Evolutionary conservation across 2,329 filamentous ascomycete genomes (phyloP), one percentile per base, ranked within the genome.

Genomic region (Emydomyces testavorans): DNA sequence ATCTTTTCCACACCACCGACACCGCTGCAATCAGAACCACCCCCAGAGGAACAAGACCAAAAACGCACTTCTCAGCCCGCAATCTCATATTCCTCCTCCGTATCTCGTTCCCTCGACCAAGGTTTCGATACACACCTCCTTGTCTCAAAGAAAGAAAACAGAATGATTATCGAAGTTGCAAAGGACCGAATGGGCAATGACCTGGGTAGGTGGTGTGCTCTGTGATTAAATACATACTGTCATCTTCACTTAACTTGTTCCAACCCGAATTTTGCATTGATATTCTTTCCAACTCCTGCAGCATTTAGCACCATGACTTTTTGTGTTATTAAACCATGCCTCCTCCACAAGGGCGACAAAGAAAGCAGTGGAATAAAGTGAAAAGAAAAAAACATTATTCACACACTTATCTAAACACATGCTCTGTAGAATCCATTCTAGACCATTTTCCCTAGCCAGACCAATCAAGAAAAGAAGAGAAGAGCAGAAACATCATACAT

Each of bases 71-170:
- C 26, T 23, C 18, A 34, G 18, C 20, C 43, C 32, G 16, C 31
- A 16, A 31, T n/a, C 7, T 8, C 36, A 46, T 52, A 63, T 23
- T 56, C 59, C 5, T 65, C 56, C 29, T 51, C 65, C 6, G 51
- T 67, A 16, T 60, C 62, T 54, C 60, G 58, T 38, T 62, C 62
- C 1, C 29, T 69, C 13, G 65, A 68, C 45, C 62, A 66, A 45
- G 64, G 65, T 0, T 61, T 66, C 34, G 66, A 69, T 57, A 57
- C 55, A 1, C 66, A 69, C 57, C 45, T 69, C 1, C 51, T 69
- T 13, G 42, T 66, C 20, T 65, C 65, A 15, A 54, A 52, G 35
- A 53, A 58, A 15, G 55, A 57, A 39, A 47, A 41, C 8, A 51
- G 52, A 5, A 49, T 52, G 28, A 55, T 67, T 13, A 55, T 66